Evolutionary conservation across 2,329 filamentous ascomycete genomes (phyloP), one percentile per base, ranked within the genome.

Genomic region (Aureobasidium musti): DNA sequence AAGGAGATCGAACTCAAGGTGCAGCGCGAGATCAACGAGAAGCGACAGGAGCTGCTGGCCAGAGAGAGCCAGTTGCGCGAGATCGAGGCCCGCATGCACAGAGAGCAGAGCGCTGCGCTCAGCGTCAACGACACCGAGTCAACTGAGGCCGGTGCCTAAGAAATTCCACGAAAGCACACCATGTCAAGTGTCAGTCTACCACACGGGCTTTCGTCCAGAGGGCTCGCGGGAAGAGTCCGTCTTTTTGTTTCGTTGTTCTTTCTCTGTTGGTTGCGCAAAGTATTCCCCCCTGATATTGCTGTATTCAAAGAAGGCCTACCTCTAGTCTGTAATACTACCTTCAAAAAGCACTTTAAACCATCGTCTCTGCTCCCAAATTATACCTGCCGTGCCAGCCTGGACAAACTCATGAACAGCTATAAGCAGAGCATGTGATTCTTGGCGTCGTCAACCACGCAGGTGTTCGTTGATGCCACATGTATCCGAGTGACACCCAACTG

Each of bases 1-100:
- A 91, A 95, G 80, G 95, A 99, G 84, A 98, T 99, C 78, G 95
- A 99, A 79, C 85, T 97, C 84, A 99, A 99, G 89, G 95, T 99
- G 70, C 95, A 99, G 84, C 91, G 95, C 78, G 95, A 99, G 82
- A 99, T 99, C 84, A 97, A 97, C 82, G 95, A 98, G 87, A 99
- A 99, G 88, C 89, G 95, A 83, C 95, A 99, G 83, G 95, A 99
- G 82, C 86, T 99, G 69, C 79, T 99, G 81, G 95, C 95, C 71
- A 92, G 95, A 80, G 95, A 99, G 84, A 97, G 92, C 76, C 95
- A 99, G 83, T 88, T 99, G 74, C 94, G 95, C 81, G 95, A 99
- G 84, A 97, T 99, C 77, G 94, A 98, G 82, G 94, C 93, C 70
- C 90, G 94, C 77, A 97, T 98, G 94, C 89, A 93, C 77, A 89